Evolutionary conservation across 768 basidiomycete genomes (phyloP), one percentile per base, ranked within the genome.

Genomic region (Trametes punicea): DNA sequence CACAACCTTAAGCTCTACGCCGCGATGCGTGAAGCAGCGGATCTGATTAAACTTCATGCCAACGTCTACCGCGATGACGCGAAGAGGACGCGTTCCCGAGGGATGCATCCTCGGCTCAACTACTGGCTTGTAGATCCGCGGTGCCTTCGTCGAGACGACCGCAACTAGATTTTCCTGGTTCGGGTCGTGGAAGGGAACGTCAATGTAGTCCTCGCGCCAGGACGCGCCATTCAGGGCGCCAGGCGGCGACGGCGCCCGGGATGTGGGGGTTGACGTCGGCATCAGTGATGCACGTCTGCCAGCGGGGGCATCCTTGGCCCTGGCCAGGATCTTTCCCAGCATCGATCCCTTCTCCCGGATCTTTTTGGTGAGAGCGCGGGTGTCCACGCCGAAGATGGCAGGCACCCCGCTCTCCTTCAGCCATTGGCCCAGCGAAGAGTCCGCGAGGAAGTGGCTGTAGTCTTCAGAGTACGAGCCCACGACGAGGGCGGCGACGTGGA

Each of bases 11-110:
- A 98, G 78, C 71, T 98, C 93, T 31, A 98, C 83, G 46, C 97
- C 97, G 30, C 97, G 88, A 33, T 83, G 78, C 39, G 82, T 84
- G 75, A 99, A 98, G 77, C 97, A 99, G 30, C 97, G 83, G 64
- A 98, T 94, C 73, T 99, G 97, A 73, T 98, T 98, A 77, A 90
- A 97, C 74, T 99, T 99, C 92, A 98, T 98, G n/a, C 97, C 97
- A 47, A 98, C 96, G 69, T 99, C 97, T 56, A 98, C 74, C 5
- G 93, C 93, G 15, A 99, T 67, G 26, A 99, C 82, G 57, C 97
- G 88, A 27, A 98, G 69, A 0, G 83, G 74, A 46, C 94, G 83
- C 27, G 44, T 42, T 10, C 90, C 91, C 1, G 83, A 85, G 2
- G 91, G 88, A 67, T 97, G 91, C 30, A 82, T 69, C 50, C 75